Percentiles rank a stretch among this genome's conserved stretches.
Conservation (phyloP, 371 early-diverging fungal genomes). For the Circinella umbellata region DNA sequence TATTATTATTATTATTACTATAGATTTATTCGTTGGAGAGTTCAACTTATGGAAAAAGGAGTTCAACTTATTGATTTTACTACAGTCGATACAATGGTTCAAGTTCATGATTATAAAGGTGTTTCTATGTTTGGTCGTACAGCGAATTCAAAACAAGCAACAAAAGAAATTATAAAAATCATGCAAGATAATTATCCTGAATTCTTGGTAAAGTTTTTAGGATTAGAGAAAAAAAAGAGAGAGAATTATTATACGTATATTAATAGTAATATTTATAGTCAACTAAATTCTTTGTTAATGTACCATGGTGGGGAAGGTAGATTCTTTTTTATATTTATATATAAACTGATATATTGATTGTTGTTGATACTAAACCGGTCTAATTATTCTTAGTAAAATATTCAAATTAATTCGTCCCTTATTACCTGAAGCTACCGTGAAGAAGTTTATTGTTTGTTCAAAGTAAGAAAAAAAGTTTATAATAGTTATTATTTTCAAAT, state of each 20-base stretch:
- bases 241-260: too few species aligned
- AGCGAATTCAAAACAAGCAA: slow-evolving; percentile 55
- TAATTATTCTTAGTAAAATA: slow-evolving; percentile 57
- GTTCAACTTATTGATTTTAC: slow-evolving; percentile 56
- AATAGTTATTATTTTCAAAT: too few species aligned
- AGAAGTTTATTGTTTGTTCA: slow-evolving; percentile 62
- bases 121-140: slow-evolving; percentile 57
- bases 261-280: slow-evolving; percentile 25
- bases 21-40: slow-evolving; percentile 67
- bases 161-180: slow-evolving; percentile 55
- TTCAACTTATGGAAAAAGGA: slow-evolving; percentile 67
- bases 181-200: slow-evolving; percentile 72
- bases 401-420: slow-evolving; percentile 59
- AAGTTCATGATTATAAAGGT: slow-evolving; percentile 68
- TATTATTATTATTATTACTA: too few species aligned
- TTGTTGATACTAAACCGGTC: too few species aligned
- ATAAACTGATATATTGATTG: too few species aligned
- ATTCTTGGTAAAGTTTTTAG: slow-evolving; percentile 61
- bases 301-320: slow-evolving; percentile 67
- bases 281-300: slow-evolving; percentile 62
- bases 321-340: too few species aligned
- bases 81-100: slow-evolving; percentile 60
- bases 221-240: too few species aligned
- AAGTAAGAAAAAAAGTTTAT: too few species aligned
- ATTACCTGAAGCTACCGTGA: slow-evolving; percentile 61